Evolutionary conservation across 2,329 filamentous ascomycete genomes (phyloP).

Genomic region (Fusarium vanettenii): DNA sequence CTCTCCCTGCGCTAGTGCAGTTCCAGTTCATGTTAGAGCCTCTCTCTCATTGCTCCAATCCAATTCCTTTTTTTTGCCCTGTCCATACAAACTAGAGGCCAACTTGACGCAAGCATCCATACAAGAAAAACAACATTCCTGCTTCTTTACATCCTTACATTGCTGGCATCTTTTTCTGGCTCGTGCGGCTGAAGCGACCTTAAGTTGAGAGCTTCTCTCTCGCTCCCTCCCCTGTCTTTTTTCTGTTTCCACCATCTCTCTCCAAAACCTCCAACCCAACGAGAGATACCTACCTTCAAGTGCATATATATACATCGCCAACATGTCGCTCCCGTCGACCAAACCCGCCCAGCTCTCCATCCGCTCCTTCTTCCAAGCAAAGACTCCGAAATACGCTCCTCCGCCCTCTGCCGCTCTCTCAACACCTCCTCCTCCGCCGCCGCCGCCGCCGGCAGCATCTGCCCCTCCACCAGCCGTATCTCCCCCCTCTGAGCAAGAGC

Average conservation of each 20-base stretch:
- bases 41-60: slow-evolving; percentile 7
- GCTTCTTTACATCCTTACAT: neutral
- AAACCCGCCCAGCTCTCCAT: slow-evolving; percentile 66
- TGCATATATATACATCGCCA: slow-evolving; percentile 7
- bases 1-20: slow-evolving; percentile 15
- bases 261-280: neutral
- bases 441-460: slow-evolving; percentile 36
- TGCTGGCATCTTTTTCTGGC: neutral
- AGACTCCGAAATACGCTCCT: slow-evolving; percentile 53
- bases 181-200: slow-evolving; percentile 1
- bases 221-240: neutral
- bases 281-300: neutral
- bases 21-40: slow-evolving; percentile 18
- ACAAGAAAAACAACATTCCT: neutral
- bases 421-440: slow-evolving; percentile 34
- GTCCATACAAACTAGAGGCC: neutral
- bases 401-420: slow-evolving; percentile 45
- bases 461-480: slow-evolving; percentile 44
- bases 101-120: slow-evolving; percentile 26
- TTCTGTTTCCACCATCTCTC: neutral
- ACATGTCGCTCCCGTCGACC: slow-evolving; percentile 55
- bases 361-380: slow-evolving; percentile 70
- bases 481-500: slow-evolving; percentile 22
- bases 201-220: slow-evolving; percentile 7
- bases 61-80: slow-evolving; percentile 5